phyloP scores from a whole-genome alignment of 1,139 yeast genomes.

The Yamadazyma conglobata region DNA sequence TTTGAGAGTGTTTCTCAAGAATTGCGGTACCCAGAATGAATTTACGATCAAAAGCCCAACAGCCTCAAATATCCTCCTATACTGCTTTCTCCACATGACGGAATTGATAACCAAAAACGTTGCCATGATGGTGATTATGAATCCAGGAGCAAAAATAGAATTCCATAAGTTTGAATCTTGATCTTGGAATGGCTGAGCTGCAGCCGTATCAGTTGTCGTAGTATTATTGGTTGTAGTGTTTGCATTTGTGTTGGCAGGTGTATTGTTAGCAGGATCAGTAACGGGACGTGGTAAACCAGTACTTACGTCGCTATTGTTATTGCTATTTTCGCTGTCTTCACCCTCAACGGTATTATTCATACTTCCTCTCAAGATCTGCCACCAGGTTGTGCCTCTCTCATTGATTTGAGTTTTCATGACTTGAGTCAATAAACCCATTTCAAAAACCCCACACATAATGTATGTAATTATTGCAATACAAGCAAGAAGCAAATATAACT shows the following conservation, averaged over 20 bases:
- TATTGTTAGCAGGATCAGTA: slow-evolving; percentile 7
- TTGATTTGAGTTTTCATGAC: slow-evolving; percentile 71
- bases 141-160: slow-evolving; percentile 58
- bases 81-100: slow-evolving; percentile 57
- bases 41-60: slow-evolving; percentile 48
- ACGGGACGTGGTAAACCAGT: slow-evolving; percentile 11
- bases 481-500: slow-evolving; percentile 60
- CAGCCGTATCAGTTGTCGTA: slow-evolving; percentile 2
- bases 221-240: slow-evolving; percentile 9
- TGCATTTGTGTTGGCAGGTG: not conserved
- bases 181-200: slow-evolving; percentile 9
- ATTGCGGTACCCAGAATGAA: slow-evolving; percentile 91
- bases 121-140: slow-evolving; percentile 55
- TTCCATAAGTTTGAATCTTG: slow-evolving; percentile 32
- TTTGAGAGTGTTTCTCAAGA: slow-evolving; percentile 69
- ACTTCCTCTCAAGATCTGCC: slow-evolving; percentile 58
- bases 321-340: slow-evolving; percentile 5
- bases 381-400: slow-evolving; percentile 63
- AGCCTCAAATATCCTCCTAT: slow-evolving; percentile 59
- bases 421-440: slow-evolving; percentile 67
- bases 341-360: slow-evolving; percentile 8
- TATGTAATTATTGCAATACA: slow-evolving; percentile 70
- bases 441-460: slow-evolving; percentile 71
- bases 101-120: slow-evolving; percentile 59
- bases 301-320: slow-evolving; percentile 1